Conservation (phyloP, 2,329 filamentous ascomycete species). For the Colletotrichum salicis region DNA sequence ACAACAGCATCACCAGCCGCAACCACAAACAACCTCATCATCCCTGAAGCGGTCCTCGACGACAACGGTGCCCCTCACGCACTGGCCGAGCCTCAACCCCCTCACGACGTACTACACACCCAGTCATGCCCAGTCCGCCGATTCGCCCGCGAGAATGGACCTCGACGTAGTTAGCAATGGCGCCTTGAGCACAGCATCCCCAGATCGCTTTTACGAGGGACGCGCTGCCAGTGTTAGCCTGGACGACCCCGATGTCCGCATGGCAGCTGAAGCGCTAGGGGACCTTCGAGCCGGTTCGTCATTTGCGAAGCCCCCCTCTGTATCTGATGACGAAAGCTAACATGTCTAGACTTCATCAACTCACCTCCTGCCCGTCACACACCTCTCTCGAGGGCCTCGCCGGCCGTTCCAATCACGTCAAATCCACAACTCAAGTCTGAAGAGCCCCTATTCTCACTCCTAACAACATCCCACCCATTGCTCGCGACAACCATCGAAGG, state of each 20-base stretch:
- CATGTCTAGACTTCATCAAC: constrained; percentile 70
- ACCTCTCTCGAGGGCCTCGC: constrained; percentile 49
- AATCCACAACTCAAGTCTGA: constrained; percentile 49
- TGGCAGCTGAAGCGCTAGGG: constrained; percentile 80
- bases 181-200: constrained; percentile 54
- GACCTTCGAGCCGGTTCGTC: constrained; percentile 77
- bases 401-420: constrained; percentile 47
- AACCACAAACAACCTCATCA: constrained; percentile 27
- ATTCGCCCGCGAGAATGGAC: constrained; percentile 61
- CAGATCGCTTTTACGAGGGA: constrained; percentile 56
- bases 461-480: constrained; percentile 89
- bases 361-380: constrained; percentile 64
- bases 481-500: constrained; percentile 86
- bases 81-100: constrained; percentile 63
- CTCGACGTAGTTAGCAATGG: constrained; percentile 55
- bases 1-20: constrained; percentile 5
- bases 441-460: constrained; percentile 85
- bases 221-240: constrained; percentile 65
- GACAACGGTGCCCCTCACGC: constrained; percentile 43
- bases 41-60: constrained; percentile 36
- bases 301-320: background rate
- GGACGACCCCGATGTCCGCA: constrained; percentile 74
- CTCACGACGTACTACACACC: constrained; percentile 60
- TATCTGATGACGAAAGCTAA: background rate
- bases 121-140: constrained; percentile 54